Percentiles rank a stretch among this genome's conserved stretches.
phyloP scores from a whole-genome alignment of 2,329 filamentous ascomycete species.

The Clarireedia paspali region DNA sequence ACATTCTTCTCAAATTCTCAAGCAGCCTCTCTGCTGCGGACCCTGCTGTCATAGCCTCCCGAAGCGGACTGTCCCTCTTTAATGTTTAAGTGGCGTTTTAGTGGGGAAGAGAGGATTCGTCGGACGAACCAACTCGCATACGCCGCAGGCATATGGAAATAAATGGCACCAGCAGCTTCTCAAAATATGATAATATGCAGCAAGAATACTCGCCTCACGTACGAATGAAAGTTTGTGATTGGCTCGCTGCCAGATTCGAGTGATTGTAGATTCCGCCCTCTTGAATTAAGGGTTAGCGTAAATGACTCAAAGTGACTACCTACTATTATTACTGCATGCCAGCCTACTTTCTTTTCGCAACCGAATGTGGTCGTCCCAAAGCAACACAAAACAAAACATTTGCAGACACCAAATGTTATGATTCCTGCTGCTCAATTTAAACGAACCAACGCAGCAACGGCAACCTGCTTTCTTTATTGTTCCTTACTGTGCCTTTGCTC shows the following conservation, averaged over 20 bases:
- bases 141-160: not conserved
- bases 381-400: too few relatives aligned
- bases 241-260: not conserved
- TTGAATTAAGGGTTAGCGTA: not conserved
- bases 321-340: not conserved
- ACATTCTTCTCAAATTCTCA: slow-evolving; percentile 1
- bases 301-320: not conserved
- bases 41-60: slow-evolving; percentile 6
- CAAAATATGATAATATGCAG: not conserved
- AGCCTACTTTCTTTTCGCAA: not conserved
- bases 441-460: too few relatives aligned
- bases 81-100: slow-evolving; percentile 1
- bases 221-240: not conserved
- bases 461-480: too few relatives aligned
- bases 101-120: not conserved
- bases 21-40: slow-evolving; percentile 13
- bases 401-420: too few relatives aligned
- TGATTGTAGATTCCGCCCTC: not conserved
- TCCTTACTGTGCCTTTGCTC: too few relatives aligned
- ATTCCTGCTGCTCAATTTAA: too few relatives aligned
- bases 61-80: slow-evolving; percentile 1
- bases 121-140: not conserved
- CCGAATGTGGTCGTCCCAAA: not conserved
- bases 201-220: not conserved
- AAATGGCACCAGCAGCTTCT: not conserved